Evolutionary conservation across 164 flowering plant genomes (phyloP), one percentile per base, ranked within the genome.

Genomic region (Kingdonia uniflora): DNA sequence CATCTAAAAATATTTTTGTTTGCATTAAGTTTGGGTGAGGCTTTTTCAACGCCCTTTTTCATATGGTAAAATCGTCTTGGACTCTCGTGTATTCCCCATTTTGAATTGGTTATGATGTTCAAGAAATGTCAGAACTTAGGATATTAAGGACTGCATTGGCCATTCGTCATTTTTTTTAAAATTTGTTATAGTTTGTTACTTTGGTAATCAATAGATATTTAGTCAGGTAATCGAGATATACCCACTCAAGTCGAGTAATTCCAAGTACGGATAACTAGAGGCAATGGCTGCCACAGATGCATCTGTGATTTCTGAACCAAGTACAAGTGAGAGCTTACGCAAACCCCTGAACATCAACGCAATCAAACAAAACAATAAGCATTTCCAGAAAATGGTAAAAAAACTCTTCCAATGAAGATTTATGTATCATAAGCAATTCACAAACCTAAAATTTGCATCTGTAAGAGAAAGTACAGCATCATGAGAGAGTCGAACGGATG

Each of bases 241-340:
- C 97, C 99, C 99, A 68, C 97, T 94, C 26, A 94, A 76, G 68
- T 94, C 97, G 59, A 94, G 87, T 61, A 87, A 63, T 58, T 94
- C 95, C 24, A 94, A 65, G 42, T 77, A 74, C 51, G 95, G 63
- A 65, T 75, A 94, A 66, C 74, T 80, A 52, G 88, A 81, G 37
- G 95, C 72, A 64, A 94, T 94, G 33, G 99, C 90, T 63, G 95
- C 97, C 51, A 89, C 95, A 65, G 97, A 87, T 49, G 97, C 97
- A 81, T 94, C 99, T 25, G 90, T 84, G 59, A 94, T 83, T 62
- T 73, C 92, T 33, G 84, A 61, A 55, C 99, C 99, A 75, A 87
- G 85, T 39, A 94, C 80, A 63, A 94, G 82, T 6, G 99, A 87
- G 41, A 94, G 99, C 97, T 85, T 89, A 38, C 82, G 77, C 75